Conservation (phyloP, 768 basidiomycete genomes). For the Kwoniella dejecticola region DNA sequence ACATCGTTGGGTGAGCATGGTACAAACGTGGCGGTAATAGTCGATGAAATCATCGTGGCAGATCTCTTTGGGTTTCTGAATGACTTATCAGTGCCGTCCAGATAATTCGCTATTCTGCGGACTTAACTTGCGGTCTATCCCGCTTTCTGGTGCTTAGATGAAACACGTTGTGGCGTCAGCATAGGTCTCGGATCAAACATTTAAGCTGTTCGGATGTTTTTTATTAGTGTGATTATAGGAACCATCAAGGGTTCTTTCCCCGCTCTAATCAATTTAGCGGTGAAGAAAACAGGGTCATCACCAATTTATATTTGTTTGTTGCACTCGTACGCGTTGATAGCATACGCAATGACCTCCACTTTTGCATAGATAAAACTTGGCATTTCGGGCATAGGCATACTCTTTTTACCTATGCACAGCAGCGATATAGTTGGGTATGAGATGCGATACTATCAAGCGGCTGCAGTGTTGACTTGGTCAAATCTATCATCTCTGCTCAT, state of each 20-base stretch:
- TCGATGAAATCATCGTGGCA: neutral
- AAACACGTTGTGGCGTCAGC: too few species aligned
- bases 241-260: constrained; percentile 1
- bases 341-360: constrained; percentile 15
- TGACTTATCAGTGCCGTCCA: neutral
- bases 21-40: constrained; percentile 5
- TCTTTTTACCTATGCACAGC: neutral
- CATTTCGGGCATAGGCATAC: neutral
- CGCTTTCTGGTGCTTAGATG: too few species aligned
- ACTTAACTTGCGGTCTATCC: neutral
- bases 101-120: neutral
- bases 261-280: neutral
- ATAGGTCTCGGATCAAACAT: too few species aligned
- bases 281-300: neutral
- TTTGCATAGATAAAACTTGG: neutral
- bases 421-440: neutral
- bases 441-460: neutral
- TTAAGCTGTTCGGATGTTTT: neutral
- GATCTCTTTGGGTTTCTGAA: too few species aligned
- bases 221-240: neutral
- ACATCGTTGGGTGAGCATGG: neutral
- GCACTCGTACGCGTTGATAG: neutral
- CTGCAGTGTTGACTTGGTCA: too few species aligned
- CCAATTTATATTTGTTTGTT: neutral
- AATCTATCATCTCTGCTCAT: too few species aligned